phyloP scores from a whole-genome alignment of 441 rosid species.

The Brassica balearica region DNA sequence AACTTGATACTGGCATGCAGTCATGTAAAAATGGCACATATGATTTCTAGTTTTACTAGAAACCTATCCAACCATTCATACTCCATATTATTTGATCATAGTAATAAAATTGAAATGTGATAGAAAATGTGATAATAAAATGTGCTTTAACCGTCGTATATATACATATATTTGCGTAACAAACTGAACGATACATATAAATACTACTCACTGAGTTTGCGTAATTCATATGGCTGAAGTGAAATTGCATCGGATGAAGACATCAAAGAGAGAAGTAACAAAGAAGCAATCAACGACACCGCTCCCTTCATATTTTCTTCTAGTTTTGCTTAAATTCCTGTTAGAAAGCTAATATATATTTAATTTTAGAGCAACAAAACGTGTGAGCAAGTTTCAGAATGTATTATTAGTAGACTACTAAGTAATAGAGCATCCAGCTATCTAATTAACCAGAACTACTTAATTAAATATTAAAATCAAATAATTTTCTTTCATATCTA shows the following conservation, averaged over 20 bases:
- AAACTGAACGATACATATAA: not conserved
- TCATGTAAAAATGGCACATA: not conserved
- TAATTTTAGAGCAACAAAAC: not conserved
- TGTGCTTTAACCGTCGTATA: not conserved
- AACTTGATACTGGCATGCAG: not conserved
- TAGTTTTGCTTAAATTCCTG: not conserved
- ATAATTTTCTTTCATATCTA: not conserved
- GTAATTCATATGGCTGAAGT: not conserved
- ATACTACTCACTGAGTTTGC: not conserved
- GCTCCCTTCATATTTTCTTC: not conserved
- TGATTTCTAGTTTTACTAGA: not conserved
- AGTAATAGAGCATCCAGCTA: not conserved
- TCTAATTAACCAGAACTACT: not conserved
- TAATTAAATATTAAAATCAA: not conserved
- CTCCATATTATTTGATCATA: not conserved
- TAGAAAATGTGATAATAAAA: not conserved
- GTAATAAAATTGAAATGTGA: no score
- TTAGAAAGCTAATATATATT: not conserved
- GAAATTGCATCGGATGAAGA: constrained; percentile 6
- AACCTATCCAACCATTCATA: not conserved
- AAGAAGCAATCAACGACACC: not conserved
- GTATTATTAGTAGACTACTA: not conserved
- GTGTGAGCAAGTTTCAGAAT: not conserved
- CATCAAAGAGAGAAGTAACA: not conserved
- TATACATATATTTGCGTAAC: not conserved